These are phyloP conservation scores for Microbotryomycetes sp. DNA, from an alignment of 1,284 basidiomycete genomes.

Conservation along the genomic window DNA sequence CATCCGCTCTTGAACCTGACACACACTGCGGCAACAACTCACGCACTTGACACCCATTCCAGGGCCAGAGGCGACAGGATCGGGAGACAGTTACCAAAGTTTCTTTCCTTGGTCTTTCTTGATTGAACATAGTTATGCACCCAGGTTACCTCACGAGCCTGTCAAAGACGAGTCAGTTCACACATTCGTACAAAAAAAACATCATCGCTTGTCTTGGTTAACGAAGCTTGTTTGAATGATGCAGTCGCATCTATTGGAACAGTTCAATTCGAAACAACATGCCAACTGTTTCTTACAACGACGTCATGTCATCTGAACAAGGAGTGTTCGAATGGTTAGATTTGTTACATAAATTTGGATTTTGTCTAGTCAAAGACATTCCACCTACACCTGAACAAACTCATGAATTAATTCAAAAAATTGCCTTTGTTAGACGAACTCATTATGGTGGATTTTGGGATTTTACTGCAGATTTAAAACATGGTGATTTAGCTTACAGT, in stretches of 20 bases:
- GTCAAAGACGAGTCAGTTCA: conserved; percentile 46
- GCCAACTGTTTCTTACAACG: conserved; percentile 67
- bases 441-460: conserved; percentile 94
- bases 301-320: conserved; percentile 64
- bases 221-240: not conserved
- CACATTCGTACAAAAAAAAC: not conserved
- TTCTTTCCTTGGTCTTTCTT: conserved; percentile 85
- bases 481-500: conserved; percentile 84
- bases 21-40: conserved; percentile 8
- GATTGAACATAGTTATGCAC: conserved; percentile 65
- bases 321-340: conserved; percentile 75
- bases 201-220: not conserved
- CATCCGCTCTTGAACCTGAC: not conserved
- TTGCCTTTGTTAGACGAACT: conserved; percentile 85
- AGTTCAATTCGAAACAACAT: conserved; percentile 66
- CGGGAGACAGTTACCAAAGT: conserved; percentile 47
- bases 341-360: conserved; percentile 76
- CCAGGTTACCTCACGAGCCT: conserved; percentile 43
- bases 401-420: conserved; percentile 65
- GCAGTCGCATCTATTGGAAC: conserved; percentile 73
- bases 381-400: conserved; percentile 77
- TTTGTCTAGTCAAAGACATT: conserved; percentile 78
- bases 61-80: conserved; percentile 28
- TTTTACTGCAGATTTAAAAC: conserved; percentile 84
- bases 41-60: not conserved